These are phyloP conservation scores for Nicotiana attenuata DNA, from an alignment of 257 asterid species.

Conservation along the genomic window DNA sequence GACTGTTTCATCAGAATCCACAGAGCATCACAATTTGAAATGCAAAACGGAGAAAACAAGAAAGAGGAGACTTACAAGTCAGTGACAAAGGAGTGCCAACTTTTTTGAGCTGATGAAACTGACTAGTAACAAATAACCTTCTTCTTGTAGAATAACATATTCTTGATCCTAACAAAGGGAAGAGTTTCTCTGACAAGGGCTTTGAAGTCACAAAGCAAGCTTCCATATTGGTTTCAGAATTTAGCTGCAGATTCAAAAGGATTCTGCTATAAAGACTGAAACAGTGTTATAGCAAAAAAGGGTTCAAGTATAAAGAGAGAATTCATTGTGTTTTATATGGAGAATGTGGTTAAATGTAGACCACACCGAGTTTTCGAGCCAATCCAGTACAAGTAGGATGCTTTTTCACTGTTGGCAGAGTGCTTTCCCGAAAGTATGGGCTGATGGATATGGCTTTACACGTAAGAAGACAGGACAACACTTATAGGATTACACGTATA, in stretches of 20 bases:
- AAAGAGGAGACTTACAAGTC: slow-evolving; percentile 38
- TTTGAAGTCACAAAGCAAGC: slow-evolving; percentile 53
- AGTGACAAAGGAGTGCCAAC: slow-evolving; percentile 33
- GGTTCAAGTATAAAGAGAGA: slow-evolving; percentile 22
- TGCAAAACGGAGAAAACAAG: background rate
- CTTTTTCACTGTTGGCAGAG: slow-evolving; percentile 20
- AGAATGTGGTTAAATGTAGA: slow-evolving; percentile 30
- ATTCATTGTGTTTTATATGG: slow-evolving; percentile 3
- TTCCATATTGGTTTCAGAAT: slow-evolving; percentile 25
- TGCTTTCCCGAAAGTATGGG: slow-evolving; percentile 15
- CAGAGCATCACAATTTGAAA: too few relatives aligned
- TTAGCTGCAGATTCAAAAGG: background rate
- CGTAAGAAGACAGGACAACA: slow-evolving; percentile 1
- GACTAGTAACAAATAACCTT: slow-evolving; percentile 6
- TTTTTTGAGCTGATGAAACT: slow-evolving; percentile 24
- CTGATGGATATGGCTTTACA: slow-evolving; percentile 31
- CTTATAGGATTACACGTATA: background rate
- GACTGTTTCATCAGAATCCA: too few relatives aligned
- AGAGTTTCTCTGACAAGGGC: slow-evolving; percentile 33
- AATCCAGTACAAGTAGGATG: slow-evolving; percentile 33
- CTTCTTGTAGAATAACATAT: slow-evolving; percentile 22
- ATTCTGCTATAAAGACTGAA: background rate
- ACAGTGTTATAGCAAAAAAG: slow-evolving; percentile 11
- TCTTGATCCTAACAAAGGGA: slow-evolving; percentile 30
- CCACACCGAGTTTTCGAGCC: slow-evolving; percentile 37